phyloP scores from a whole-genome alignment of 495 filamentous ascomycete genomes.

The Filosporella fistucella region DNA sequence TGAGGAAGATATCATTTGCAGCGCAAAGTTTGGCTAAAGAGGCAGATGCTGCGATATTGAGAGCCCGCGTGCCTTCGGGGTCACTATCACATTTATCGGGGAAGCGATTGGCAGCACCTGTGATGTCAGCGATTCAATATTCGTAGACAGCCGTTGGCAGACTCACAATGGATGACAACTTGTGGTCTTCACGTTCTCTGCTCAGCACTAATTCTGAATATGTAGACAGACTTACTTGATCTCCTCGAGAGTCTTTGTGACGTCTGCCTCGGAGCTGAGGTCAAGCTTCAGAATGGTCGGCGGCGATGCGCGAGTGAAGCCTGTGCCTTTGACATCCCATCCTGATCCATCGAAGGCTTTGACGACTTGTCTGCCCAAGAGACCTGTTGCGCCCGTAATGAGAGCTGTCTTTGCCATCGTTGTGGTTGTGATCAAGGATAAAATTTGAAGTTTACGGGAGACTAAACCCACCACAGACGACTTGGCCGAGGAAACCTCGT shows the following conservation, averaged over 20 bases:
- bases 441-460: not conserved
- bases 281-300: constrained; percentile 73
- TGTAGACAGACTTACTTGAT: constrained; percentile 46
- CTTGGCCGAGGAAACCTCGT: too few species aligned
- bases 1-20: constrained; percentile 58
- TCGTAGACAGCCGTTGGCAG: too few species aligned
- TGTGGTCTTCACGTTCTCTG: constrained; percentile 57
- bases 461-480: not conserved
- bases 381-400: constrained; percentile 80
- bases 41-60: constrained; percentile 72
- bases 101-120: constrained; percentile 89
- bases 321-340: constrained; percentile 82
- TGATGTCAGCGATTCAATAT: too few species aligned
- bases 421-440: not conserved
- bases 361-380: constrained; percentile 77
- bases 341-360: constrained; percentile 63
- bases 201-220: constrained; percentile 7
- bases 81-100: constrained; percentile 81
- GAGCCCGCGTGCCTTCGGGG: constrained; percentile 64
- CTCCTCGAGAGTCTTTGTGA: constrained; percentile 58
- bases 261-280: constrained; percentile 53
- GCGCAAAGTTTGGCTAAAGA: constrained; percentile 63
- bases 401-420: constrained; percentile 52
- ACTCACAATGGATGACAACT: constrained; percentile 86
- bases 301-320: constrained; percentile 65